These are phyloP conservation scores for Monosporozyma siamensis DNA, from an alignment of 805 yeast species.

Conservation along the genomic window DNA sequence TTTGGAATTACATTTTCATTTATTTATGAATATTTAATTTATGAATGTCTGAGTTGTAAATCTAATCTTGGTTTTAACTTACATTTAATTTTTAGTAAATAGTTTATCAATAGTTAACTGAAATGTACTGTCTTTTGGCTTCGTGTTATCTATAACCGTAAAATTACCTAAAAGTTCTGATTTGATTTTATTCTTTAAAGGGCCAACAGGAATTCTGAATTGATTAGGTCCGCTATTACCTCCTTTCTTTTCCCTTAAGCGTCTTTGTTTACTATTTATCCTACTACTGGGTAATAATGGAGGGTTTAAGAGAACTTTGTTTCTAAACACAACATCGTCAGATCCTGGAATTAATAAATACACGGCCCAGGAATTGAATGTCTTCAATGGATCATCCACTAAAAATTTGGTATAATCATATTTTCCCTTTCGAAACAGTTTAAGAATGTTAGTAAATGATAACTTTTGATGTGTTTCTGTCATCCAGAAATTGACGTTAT, in stretches of 20 bases:
- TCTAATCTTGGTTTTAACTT: too few species aligned
- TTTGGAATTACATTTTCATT: background rate
- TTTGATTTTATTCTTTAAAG: background rate
- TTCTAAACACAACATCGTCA: background rate
- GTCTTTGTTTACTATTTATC: background rate
- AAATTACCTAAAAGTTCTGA: background rate
- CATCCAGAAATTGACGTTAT: background rate
- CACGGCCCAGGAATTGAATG: background rate
- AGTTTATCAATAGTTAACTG: background rate
- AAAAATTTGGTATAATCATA: background rate
- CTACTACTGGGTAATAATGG: background rate
- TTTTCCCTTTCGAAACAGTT: background rate
- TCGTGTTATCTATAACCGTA: background rate
- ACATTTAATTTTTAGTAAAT: background rate
- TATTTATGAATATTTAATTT: background rate
- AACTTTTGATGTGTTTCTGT: background rate
- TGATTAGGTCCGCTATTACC: conserved; percentile 1
- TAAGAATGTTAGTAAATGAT: background rate
- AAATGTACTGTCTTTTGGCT: background rate
- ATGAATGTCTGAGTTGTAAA: too few species aligned
- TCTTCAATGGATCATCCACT: background rate
- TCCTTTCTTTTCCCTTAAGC: background rate
- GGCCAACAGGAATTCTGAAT: conserved; percentile 1
- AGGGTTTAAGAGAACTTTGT: background rate
- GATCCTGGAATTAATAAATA: background rate